Conservation (phyloP, 2,329 filamentous ascomycete genomes). For the Botryotinia narcissicola region DNA sequence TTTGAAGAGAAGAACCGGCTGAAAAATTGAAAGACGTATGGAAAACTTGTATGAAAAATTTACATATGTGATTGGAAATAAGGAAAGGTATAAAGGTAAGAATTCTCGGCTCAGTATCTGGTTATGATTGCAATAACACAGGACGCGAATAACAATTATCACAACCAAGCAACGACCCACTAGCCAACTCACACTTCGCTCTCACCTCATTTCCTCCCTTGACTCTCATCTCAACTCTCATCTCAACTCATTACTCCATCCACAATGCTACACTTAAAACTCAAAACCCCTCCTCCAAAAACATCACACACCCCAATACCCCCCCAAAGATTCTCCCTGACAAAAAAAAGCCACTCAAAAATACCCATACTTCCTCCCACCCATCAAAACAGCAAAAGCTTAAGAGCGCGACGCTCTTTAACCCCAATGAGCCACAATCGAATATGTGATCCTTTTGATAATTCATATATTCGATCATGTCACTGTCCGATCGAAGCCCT, state of each 20-base stretch:
- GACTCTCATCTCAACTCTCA: background rate
- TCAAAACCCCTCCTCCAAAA: background rate
- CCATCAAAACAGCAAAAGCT: background rate
- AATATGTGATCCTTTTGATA: background rate
- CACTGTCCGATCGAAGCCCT: background rate
- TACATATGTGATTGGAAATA: background rate
- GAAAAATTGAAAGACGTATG: no score
- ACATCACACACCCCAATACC: background rate
- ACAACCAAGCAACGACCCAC: background rate
- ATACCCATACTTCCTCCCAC: background rate
- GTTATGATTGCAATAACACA: background rate
- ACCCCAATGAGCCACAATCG: background rate
- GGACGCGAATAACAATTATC: background rate
- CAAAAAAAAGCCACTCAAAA: background rate
- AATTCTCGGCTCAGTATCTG: background rate
- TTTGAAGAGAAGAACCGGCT: background rate
- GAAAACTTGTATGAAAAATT: background rate
- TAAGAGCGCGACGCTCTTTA: background rate
- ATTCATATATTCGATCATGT: background rate
- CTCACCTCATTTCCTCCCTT: background rate
- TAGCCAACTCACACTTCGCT: background rate
- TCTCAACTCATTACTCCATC: background rate
- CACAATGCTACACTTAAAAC: background rate
- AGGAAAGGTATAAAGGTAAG: background rate
- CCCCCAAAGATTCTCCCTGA: background rate